Percentiles rank a stretch among this genome's conserved stretches.
phyloP scores from a whole-genome alignment of 2,329 filamentous ascomycete species.

The Triangularia verruculosa region DNA sequence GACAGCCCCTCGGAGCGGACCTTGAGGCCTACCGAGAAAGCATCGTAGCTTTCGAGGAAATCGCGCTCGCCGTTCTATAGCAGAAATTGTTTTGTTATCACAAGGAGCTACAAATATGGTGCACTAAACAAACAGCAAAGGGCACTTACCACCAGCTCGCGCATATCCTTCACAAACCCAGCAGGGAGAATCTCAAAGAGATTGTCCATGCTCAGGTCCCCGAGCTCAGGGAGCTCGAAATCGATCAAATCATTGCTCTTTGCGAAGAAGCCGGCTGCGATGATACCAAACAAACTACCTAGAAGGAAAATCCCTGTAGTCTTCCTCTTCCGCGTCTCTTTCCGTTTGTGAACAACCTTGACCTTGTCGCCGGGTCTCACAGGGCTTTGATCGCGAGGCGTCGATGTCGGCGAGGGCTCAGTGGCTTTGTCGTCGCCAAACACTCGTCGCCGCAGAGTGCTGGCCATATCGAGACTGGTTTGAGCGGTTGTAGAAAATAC shows the following conservation, averaged over 20 bases:
- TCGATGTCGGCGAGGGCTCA: slow-evolving; percentile 28
- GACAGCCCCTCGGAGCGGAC: slow-evolving; percentile 75
- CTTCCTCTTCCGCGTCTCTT: slow-evolving; percentile 65
- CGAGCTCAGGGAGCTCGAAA: slow-evolving; percentile 68
- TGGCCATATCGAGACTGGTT: slow-evolving; percentile 26
- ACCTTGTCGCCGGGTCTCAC: slow-evolving; percentile 35
- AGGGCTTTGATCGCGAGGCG: slow-evolving; percentile 37
- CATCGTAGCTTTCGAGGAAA: slow-evolving; percentile 80
- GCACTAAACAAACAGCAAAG: too few relatives aligned
- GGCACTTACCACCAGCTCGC: slow-evolving; percentile 74
- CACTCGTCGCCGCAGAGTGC: slow-evolving; percentile 29
- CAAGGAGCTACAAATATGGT: too few relatives aligned
- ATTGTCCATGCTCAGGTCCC: slow-evolving; percentile 77
- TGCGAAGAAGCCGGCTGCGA: slow-evolving; percentile 88
- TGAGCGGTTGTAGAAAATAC: background rate
- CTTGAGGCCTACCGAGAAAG: slow-evolving; percentile 85
- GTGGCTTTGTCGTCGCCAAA: slow-evolving; percentile 27
- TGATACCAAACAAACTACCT: slow-evolving; percentile 83
- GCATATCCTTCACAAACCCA: slow-evolving; percentile 79
- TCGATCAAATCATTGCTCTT: slow-evolving; percentile 86
- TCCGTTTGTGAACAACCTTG: slow-evolving; percentile 43
- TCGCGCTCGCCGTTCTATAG: slow-evolving; percentile 78
- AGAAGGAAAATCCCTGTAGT: slow-evolving; percentile 81
- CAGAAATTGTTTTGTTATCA: too few relatives aligned
- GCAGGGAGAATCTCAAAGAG: slow-evolving; percentile 85